Evolutionary conservation across 192 early-diverging fungal genomes (phyloP), one percentile per base, ranked within the genome.

Genomic region (Podila epigama): DNA sequence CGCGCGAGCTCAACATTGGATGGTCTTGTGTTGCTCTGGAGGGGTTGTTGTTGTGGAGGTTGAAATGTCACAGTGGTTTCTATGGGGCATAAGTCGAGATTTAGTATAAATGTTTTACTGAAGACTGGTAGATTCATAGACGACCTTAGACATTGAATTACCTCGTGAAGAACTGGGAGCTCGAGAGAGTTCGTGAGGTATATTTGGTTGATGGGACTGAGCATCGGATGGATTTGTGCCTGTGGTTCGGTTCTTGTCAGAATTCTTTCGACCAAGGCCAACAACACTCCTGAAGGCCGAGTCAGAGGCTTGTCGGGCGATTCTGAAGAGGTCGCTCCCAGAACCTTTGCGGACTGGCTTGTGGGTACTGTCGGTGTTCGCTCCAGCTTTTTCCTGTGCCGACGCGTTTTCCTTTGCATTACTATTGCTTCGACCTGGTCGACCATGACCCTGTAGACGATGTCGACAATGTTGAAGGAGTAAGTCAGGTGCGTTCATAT

Each of bases 221-320:
- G 60, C 18, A 25, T 42, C 37, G 4, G n/a, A 29, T n/a, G 32
- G n/a, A 44, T 15, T 42, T 3, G 31, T n/a, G 2, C 28, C 44
- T 11, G 37, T 18, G 3, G 31, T 51, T 34, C 56, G 35, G 5
- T 60, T 68, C 5, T 66, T 67, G 13, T 56, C 58, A 5, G 70
- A 75, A 8, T 50, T 8, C 65, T 63, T 75, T 48, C 71, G 60
- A 20, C 32, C 37, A 28, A 75, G 31, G 29, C 71, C 71, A 25
- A 72, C 63, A 10, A 72, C 63, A 10, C 64, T 66, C 41, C 51
- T 48, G 20, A 75, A 44, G 11, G 71, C 64, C 16, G 70, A 36
- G n/a, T 58, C 71, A n/a, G 71, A 75, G 0, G 71, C 71, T 65
- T 75, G 50, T 27, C 71, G 71, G 1, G 71, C 71, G 3, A 75